Base-by-base conservation (phyloP, 2,329 filamentous ascomycete species). In the Eutypa lata region DNA sequence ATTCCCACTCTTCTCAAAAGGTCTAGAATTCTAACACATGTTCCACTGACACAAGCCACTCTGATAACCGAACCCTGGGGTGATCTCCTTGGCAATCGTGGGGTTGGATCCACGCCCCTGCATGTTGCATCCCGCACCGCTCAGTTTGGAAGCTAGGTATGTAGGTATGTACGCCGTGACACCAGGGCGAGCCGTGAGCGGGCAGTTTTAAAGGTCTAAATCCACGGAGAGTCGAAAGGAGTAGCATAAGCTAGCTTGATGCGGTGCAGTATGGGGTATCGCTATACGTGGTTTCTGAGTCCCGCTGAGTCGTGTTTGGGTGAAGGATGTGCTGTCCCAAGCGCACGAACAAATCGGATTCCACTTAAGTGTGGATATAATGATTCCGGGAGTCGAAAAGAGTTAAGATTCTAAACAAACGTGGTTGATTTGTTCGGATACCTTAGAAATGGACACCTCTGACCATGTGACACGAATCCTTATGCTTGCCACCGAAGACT, bases 71-170 rank as follows among this genome's bases (percentile, higher is more conserved):
- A 13, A 45, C 42, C 42, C 42, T 45, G 42, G 22, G 19, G 22
- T 22, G 22, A 45, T 45, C 42, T 16, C 13, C 42, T 45, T 45
- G 42, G 42, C 42, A 45, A 45, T 45, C 42, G 42, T 45, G 42
- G 42, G 42, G 42, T 24, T 45, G 22, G 42, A n/a, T 45, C 42
- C 42, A 45, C 42, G 42, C 42, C 42, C 42, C 22, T 45, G 42
- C 42, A 45, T 13, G 18, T n/a, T 45, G 22, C 42, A 45, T 24
- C 42, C 14, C 14, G 42, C 42, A 8, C 42, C 13, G 42, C 42
- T 28, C 22, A 8, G 14, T 22, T n/a, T 24, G 22, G 42, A 2
- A 18, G 11, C 42, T 28, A 22, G 22, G 21, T 45, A 24, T 45
- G 42, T 28, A 22, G 22, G 21, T 45, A 24, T 45, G 42, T n/a